These are phyloP conservation scores for Pelagophyceae sp. DNA, from an alignment of 352 stramenopile species.

Conservation along the genomic window DNA sequence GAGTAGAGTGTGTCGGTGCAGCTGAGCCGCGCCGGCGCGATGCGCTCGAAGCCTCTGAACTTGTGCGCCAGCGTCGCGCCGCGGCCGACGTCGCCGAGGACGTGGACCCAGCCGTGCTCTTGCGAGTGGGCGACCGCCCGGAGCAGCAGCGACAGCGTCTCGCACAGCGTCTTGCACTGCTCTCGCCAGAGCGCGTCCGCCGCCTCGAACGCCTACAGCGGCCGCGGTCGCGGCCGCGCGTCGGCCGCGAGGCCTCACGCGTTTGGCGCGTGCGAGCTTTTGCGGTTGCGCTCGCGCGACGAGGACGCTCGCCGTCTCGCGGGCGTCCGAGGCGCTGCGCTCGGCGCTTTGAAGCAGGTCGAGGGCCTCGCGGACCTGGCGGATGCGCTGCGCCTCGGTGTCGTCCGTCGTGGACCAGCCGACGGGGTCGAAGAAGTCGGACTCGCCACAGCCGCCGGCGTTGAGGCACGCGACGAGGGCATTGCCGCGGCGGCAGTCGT, in stretches of 20 bases:
- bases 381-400: not conserved
- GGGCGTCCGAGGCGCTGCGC: not conserved
- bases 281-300: not conserved
- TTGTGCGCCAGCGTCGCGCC: not conserved
- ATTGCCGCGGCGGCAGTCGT: not conserved
- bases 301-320: not conserved
- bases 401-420: not conserved
- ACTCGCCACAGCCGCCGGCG: not conserved
- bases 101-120: not conserved
- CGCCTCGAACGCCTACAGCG: not conserved
- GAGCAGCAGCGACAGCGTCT: not conserved
- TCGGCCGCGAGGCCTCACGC: not conserved
- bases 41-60: not conserved
- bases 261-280: not conserved
- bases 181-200: not conserved
- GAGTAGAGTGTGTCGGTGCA: not conserved
- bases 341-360: not conserved
- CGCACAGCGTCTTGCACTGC: not conserved
- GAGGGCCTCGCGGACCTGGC: not conserved
- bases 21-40: not conserved
- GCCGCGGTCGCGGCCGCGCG: not conserved
- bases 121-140: not conserved
- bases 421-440: not conserved
- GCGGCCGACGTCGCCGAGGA: not conserved
- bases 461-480: not conserved